Percentiles rank a stretch among this genome's conserved stretches.
Evolutionary conservation across 2,329 filamentous ascomycete species (phyloP).

Genomic region (Hypoxylon sp.): DNA sequence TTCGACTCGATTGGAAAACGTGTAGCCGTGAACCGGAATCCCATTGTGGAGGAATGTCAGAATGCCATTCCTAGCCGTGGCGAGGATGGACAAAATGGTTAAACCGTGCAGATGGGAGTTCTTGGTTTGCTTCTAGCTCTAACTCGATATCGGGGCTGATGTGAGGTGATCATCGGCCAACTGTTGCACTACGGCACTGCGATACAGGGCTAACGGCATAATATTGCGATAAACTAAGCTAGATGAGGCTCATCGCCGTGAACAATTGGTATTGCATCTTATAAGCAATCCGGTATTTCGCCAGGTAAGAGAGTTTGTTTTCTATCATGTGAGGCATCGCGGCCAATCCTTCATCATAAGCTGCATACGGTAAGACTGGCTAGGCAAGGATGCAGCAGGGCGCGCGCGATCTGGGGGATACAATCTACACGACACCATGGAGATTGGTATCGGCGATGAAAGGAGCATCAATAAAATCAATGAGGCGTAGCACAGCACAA

Average conservation of each 20-base stretch:
- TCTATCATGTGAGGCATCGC: slow-evolving; percentile 15
- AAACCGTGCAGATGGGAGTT: slow-evolving; percentile 28
- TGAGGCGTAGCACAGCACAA: slow-evolving; percentile 14
- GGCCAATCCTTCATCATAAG: slow-evolving; percentile 11
- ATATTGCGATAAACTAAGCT: slow-evolving; percentile 15
- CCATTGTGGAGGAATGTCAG: slow-evolving; percentile 24
- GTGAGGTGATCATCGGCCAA: slow-evolving; percentile 27
- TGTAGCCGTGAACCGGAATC: slow-evolving; percentile 35
- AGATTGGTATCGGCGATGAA: slow-evolving; percentile 17
- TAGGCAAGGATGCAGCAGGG: slow-evolving; percentile 16
- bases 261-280: slow-evolving; percentile 20
- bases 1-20: slow-evolving; percentile 26
- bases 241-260: slow-evolving; percentile 4
- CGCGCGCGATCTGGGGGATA: slow-evolving; percentile 16
- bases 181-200: slow-evolving; percentile 26
- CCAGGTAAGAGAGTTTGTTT: slow-evolving; percentile 7
- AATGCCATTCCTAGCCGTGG: slow-evolving; percentile 39
- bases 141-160: slow-evolving; percentile 32
- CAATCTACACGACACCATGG: slow-evolving; percentile 7
- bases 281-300: slow-evolving; percentile 15
- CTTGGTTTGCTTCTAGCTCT: slow-evolving; percentile 26
- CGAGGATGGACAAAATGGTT: slow-evolving; percentile 28
- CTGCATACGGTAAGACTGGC: slow-evolving; percentile 8
- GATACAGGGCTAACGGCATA: slow-evolving; percentile 19
- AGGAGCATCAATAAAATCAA: slow-evolving; percentile 25